Conservation (phyloP, 2,329 filamentous ascomycete genomes). For the Teratosphaeria viscida region DNA sequence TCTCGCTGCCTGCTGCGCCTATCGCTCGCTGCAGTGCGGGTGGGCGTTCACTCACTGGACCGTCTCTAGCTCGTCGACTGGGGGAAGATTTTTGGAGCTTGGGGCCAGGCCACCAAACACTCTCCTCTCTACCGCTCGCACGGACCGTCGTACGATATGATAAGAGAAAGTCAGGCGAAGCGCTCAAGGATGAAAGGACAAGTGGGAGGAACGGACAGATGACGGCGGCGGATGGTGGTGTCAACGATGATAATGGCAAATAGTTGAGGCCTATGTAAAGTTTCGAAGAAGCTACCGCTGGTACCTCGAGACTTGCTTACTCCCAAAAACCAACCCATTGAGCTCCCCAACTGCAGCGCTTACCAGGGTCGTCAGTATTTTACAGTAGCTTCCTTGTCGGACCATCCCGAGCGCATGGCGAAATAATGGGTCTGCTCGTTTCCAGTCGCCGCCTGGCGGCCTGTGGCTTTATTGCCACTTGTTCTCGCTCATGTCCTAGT, state of each 20-base stretch:
- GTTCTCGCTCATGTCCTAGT: background rate
- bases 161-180: background rate
- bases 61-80: background rate
- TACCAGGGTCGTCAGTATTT: background rate
- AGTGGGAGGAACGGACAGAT: background rate
- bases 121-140: background rate
- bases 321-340: background rate
- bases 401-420: background rate
- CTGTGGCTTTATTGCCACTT: background rate
- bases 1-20: background rate
- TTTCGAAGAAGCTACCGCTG: background rate
- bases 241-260: background rate
- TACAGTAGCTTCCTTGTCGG: background rate
- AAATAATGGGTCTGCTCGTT: background rate
- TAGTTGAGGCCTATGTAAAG: background rate
- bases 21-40: background rate
- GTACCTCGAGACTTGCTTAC: background rate
- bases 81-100: background rate
- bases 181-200: background rate
- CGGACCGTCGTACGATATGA: background rate
- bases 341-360: background rate
- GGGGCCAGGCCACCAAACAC: background rate
- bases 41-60: background rate
- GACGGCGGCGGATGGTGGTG: background rate
- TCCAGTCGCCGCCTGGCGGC: background rate